Base-by-base conservation (phyloP, 2,329 filamentous ascomycete species). In the Juglanconis oblonga region DNA sequence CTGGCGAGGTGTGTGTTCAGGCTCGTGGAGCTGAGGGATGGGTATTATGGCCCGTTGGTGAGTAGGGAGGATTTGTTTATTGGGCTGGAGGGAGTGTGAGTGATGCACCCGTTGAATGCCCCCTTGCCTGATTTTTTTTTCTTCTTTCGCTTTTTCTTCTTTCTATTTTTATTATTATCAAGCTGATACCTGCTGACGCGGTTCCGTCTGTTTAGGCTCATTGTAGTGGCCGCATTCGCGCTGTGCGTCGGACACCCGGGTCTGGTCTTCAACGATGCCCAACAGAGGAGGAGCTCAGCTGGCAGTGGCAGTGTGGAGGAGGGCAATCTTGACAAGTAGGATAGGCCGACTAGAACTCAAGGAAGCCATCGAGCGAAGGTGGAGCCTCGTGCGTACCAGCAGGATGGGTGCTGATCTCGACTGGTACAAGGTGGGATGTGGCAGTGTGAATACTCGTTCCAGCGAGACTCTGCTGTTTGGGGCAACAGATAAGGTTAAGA, bases 1-100 rank as follows among this genome's bases (percentile, higher is more conserved):
- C 80, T 89, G 44, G 79, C 81, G 4, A 77, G 87, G 14, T 87
- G 82, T 64, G 77, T 82, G 9, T 89, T 86, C 70, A 79, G 87
- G 57, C 84, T 88, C 47, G 84, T 84, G 9, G 87, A 90, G 72
- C 71, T 90, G 62, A 83, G 81, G 62, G 75, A 86, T 44, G 87
- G 87, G 1, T 90, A 86, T 75, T 67, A 70, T 32, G 86, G 84
- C 0, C 69, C 75, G 5, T 70, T 88, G 58, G 82, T 87, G 45
- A 47, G 65, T 14, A 64, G 33, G n/a, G 64, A 52, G 6, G 52
- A 61, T 47, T 51, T 66, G 50, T 68, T 67, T n/a, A 65, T 51
- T 6, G 65, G 63, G 57, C 62, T 65, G 10, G 55, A 60, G 51
- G 55, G 61, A 32, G 40, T 52, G 52, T 57, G n/a, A 53, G 62